Base-by-base conservation (phyloP, 1,139 yeast genomes). In the Nematodospora anomalae region DNA sequence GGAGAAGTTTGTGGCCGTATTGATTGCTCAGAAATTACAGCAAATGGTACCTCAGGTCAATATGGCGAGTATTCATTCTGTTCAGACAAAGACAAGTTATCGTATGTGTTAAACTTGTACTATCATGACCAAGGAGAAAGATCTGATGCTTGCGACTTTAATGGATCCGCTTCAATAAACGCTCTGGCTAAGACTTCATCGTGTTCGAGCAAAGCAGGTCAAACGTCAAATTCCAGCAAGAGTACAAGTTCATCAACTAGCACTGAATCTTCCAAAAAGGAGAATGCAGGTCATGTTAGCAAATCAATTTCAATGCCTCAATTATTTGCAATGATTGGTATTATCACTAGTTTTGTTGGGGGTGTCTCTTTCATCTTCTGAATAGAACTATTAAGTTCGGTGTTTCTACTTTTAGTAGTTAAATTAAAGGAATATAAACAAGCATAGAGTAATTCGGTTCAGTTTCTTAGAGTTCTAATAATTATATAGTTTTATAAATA, bases 61-160 rank as follows among this genome's bases (percentile, higher is more conserved):
- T 70, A 70, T 47, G 75, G 75, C 45, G 60, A 64, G 26, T 62
- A 57, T 47, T 69, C 75, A 6, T 61, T 55, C 45, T 70, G 76
- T 55, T 47, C 58, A 24, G 53, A 57, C 38, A 64, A 67, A 48
- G 66, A 64, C 30, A 63, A 65, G 55, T 65, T 71, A 47, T 59
- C 69, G 32, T 69, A 53, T 45, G 63, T 67, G 21, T 57, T 70
- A 49, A 65, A 70, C 55, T 53, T 57, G 33, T 71, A 68, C 60
- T 71, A 68, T 53, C 44, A 55, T 36, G 48, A 51, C 21, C 56
- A 67, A 38, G 60, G 52, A 32, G 54, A 53, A 42, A 43, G 43
- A 20, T 28, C 44, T 2, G 51, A 58, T 35, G 74, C 74, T 38
- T 71, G 76, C 60, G 60, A 63, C 47, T 70, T 68, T 46, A 45